phyloP scores from a whole-genome alignment of 306 rosid genomes.

The Dryas drummondii region DNA sequence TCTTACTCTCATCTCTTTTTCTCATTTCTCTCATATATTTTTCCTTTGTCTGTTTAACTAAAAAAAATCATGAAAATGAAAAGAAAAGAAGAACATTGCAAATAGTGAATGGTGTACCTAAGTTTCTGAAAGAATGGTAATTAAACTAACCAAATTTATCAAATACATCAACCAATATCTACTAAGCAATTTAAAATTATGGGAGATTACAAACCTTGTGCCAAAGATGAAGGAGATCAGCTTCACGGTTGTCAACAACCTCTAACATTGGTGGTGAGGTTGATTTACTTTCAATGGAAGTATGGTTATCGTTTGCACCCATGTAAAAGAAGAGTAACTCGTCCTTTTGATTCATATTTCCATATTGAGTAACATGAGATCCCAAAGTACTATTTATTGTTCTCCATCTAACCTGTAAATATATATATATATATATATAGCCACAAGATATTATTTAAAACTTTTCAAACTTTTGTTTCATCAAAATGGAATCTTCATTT shows the following conservation, averaged over 20 bases:
- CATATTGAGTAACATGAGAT: constrained; percentile 60
- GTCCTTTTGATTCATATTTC: constrained; percentile 25
- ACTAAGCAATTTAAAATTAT: background rate
- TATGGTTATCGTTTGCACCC: constrained; percentile 30
- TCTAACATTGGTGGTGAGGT: background rate
- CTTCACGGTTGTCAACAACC: constrained; percentile 43
- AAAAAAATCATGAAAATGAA: no score
- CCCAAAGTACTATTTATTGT: background rate
- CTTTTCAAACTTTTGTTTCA: no score
- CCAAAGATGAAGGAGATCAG: constrained; percentile 35
- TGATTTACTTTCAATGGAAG: background rate
- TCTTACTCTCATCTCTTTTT: no score
- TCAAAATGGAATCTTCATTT: no score
- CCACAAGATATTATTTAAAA: no score
- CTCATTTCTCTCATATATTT: no score
- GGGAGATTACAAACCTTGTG: constrained; percentile 32
- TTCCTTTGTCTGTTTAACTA: no score
- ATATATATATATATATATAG: no score
- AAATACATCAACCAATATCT: background rate
- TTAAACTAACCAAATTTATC: no score
- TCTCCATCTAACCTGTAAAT: background rate
- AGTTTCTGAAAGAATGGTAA: no score
- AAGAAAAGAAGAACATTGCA: background rate
- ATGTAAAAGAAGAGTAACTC: constrained; percentile 32
- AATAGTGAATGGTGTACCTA: background rate